Percentiles rank a stretch among this genome's conserved stretches.
Conservation (phyloP, 2,329 filamentous ascomycete species). For the Fusarium verrucosum region DNA sequence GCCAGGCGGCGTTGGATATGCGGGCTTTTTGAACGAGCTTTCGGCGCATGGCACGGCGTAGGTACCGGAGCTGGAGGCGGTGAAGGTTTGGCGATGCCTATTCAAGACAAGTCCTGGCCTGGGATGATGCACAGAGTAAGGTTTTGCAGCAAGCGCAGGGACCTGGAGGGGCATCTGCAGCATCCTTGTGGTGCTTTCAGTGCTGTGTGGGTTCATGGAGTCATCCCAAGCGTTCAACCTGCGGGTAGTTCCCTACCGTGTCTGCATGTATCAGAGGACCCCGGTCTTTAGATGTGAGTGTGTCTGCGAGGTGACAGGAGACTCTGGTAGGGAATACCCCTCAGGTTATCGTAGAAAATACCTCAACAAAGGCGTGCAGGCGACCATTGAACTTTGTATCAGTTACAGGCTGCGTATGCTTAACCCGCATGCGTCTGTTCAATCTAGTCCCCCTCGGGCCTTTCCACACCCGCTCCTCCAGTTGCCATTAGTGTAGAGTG, state of each 20-base stretch:
- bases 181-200: not conserved
- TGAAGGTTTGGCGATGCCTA: slow-evolving; percentile 43
- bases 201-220: slow-evolving; percentile 6
- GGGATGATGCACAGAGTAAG: slow-evolving; percentile 42
- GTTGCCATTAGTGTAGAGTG: slow-evolving; percentile 13
- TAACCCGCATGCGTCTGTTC: not conserved
- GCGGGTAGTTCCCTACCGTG: slow-evolving; percentile 18
- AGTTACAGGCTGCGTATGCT: slow-evolving; percentile 2
- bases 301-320: not conserved
- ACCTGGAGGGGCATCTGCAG: slow-evolving; percentile 21
- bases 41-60: slow-evolving; percentile 22
- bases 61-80: slow-evolving; percentile 34
- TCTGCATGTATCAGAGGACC: slow-evolving; percentile 8
- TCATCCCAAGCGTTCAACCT: slow-evolving; percentile 8
- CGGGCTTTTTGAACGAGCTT: slow-evolving; percentile 37
- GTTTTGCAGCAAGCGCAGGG: slow-evolving; percentile 31
- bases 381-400: slow-evolving; percentile 2
- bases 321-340: not conserved
- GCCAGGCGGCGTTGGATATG: slow-evolving; percentile 37
- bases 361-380: not conserved
- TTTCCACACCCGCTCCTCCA: slow-evolving; percentile 32
- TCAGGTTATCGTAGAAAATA: slow-evolving; percentile 21
- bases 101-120: slow-evolving; percentile 36
- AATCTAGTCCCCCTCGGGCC: slow-evolving; percentile 18
- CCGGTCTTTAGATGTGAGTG: not conserved